Evolutionary conservation across 2,329 filamentous ascomycete genomes (phyloP).

Genomic region (Trichophyton mentagrophytes): DNA sequence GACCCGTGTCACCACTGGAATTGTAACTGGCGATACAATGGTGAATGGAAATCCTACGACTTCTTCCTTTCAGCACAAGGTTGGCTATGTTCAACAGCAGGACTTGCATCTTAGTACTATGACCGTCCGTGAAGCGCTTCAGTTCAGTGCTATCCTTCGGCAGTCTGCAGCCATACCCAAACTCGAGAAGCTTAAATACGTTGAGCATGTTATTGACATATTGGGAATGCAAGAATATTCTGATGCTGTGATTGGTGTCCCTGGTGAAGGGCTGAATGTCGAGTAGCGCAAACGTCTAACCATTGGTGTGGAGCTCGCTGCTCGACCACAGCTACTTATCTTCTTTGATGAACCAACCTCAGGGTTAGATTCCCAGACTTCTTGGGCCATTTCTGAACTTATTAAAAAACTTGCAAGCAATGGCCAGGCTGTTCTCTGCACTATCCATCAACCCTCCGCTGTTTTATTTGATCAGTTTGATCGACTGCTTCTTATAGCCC

Average conservation of each 20-base stretch:
- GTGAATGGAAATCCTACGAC: slow-evolving; percentile 63
- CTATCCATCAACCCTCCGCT: slow-evolving; percentile 88
- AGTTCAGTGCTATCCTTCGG: slow-evolving; percentile 73
- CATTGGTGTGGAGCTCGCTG: slow-evolving; percentile 86
- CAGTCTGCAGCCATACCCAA: slow-evolving; percentile 61
- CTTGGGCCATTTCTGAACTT: slow-evolving; percentile 79
- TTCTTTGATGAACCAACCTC: slow-evolving; percentile 94
- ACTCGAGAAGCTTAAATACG: slow-evolving; percentile 71
- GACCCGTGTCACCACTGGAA: slow-evolving; percentile 73
- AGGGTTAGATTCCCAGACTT: slow-evolving; percentile 82
- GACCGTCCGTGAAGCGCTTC: slow-evolving; percentile 77
- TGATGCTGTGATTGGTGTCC: slow-evolving; percentile 79
- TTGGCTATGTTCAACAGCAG: slow-evolving; percentile 67
- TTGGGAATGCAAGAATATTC: slow-evolving; percentile 84
- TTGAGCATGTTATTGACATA: slow-evolving; percentile 80
- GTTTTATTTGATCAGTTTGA: slow-evolving; percentile 85
- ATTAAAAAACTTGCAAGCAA: slow-evolving; percentile 79
- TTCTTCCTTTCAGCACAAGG: slow-evolving; percentile 66
- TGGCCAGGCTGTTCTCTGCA: slow-evolving; percentile 92
- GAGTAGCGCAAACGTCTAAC: slow-evolving; percentile 68
- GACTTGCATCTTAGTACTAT: slow-evolving; percentile 75
- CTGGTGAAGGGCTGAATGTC: slow-evolving; percentile 62
- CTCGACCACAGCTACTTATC: slow-evolving; percentile 74
- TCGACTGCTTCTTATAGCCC: slow-evolving; percentile 49
- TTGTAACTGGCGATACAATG: slow-evolving; percentile 74